Percentiles rank a stretch among this genome's conserved stretches.
Evolutionary conservation across 805 yeast species (phyloP).

Genomic region (Spathaspora passalidarum): DNA sequence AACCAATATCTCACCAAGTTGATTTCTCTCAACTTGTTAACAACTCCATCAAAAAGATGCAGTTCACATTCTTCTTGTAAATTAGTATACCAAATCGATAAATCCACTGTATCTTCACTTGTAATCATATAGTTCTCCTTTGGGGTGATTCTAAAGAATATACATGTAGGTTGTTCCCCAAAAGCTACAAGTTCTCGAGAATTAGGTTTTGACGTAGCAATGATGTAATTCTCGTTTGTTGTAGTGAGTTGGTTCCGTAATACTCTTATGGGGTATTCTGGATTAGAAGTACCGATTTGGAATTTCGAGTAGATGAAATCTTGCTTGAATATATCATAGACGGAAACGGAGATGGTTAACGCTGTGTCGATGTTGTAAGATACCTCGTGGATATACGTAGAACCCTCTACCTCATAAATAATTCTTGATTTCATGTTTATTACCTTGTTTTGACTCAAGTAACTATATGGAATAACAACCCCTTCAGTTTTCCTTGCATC

Average conservation of each 20-base stretch:
- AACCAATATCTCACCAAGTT: conserved; percentile 18
- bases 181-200: conserved; percentile 46
- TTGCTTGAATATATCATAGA: conserved; percentile 70
- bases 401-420: conserved; percentile 17
- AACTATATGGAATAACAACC: conserved; percentile 29
- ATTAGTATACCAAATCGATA: conserved; percentile 46
- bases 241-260: conserved; percentile 39
- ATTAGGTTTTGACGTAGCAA: conserved; percentile 16
- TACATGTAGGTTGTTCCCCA: conserved; percentile 68
- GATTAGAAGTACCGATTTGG: conserved; percentile 58
- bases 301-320: conserved; percentile 61
- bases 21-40: not conserved
- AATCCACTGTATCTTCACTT: conserved; percentile 34
- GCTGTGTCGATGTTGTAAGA: conserved; percentile 47
- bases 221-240: conserved; percentile 20
- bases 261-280: conserved; percentile 53
- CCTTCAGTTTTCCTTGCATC: conserved; percentile 14
- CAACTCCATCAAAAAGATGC: not conserved
- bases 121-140: conserved; percentile 14
- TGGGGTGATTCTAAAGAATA: conserved; percentile 51
- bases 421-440: conserved; percentile 20
- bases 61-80: conserved; percentile 43
- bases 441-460: conserved; percentile 25
- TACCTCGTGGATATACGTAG: conserved; percentile 18
- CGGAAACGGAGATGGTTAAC: conserved; percentile 67